A percentile compares a stretch with the other conserved stretches of the same genome.
Conservation (phyloP, 1,284 basidiomycete species). For the Cronartium quercuum region DNA sequence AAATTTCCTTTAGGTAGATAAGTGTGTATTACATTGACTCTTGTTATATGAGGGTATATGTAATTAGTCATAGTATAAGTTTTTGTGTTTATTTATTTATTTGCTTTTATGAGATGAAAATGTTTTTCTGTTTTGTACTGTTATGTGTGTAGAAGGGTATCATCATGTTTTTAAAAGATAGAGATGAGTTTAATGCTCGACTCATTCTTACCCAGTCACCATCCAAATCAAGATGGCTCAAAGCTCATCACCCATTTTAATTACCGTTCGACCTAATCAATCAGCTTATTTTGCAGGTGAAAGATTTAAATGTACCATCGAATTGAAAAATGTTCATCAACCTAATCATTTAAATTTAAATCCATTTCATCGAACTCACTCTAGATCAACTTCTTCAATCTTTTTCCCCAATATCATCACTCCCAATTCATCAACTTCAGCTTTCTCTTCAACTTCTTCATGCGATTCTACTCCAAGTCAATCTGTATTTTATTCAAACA, state of each 20-base stretch:
- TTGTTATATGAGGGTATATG: too few relatives aligned
- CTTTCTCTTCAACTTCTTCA: neutral
- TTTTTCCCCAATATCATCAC: neutral
- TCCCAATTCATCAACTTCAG: neutral
- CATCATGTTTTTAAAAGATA: too few relatives aligned
- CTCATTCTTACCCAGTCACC: neutral
- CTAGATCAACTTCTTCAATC: neutral
- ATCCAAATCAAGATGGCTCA: neutral
- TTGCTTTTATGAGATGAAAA: too few relatives aligned
- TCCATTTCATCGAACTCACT: neutral
- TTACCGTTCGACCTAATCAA: conserved; percentile 3
- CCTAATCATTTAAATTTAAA: neutral
- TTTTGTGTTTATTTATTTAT: too few relatives aligned
- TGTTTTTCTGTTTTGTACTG: too few relatives aligned
- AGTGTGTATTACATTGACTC: too few relatives aligned
- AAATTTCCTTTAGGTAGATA: too few relatives aligned
- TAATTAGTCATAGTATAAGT: too few relatives aligned
- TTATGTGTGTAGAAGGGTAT: too few relatives aligned
- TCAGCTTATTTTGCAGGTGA: conserved; percentile 36
- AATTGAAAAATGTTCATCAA: conserved; percentile 18
- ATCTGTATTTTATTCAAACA: neutral
- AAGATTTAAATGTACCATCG: conserved; percentile 8
- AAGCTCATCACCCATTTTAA: neutral
- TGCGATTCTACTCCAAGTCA: neutral
- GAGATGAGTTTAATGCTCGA: neutral